These are phyloP conservation scores for Fusarium pseudoanthophilum DNA, from an alignment of 2,329 filamentous ascomycete species.

Conservation along the genomic window DNA sequence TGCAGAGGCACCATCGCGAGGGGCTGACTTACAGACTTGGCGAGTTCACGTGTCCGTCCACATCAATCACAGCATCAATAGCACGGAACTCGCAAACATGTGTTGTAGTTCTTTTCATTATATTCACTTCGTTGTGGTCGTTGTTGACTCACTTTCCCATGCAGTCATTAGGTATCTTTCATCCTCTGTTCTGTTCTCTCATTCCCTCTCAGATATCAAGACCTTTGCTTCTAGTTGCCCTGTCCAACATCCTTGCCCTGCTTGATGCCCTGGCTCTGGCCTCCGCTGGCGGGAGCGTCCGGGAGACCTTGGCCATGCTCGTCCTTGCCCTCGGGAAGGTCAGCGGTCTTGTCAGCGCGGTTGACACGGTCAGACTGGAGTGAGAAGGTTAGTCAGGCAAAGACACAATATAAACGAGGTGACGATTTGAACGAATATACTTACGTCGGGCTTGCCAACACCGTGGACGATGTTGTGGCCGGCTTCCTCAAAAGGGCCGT, in stretches of 20 bases:
- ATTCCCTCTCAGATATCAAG: not conserved
- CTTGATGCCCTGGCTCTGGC: constrained; percentile 56
- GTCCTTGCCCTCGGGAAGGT: constrained; percentile 55
- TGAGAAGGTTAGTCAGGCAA: not conserved
- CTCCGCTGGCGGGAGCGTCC: constrained; percentile 56
- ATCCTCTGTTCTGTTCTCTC: constrained; percentile 12
- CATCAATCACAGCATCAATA: constrained; percentile 2
- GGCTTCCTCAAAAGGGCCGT: constrained; percentile 55
- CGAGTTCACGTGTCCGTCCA: not conserved
- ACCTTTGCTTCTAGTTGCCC: constrained; percentile 43
- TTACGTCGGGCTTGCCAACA: constrained; percentile 52
- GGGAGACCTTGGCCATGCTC: constrained; percentile 57
- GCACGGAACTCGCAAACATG: not conserved
- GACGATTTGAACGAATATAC: constrained; percentile 8
- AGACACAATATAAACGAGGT: not conserved
- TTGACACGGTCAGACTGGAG: constrained; percentile 51
- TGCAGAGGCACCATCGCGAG: not conserved
- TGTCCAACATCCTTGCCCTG: constrained; percentile 55
- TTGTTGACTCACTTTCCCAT: constrained; percentile 13
- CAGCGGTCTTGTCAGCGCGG: constrained; percentile 62
- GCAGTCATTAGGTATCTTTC: constrained; percentile 32
- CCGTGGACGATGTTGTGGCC: constrained; percentile 59
- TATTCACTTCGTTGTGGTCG: constrained; percentile 34
- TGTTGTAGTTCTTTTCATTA: constrained; percentile 20
- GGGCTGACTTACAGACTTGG: constrained; percentile 4